Evolutionary conservation across 2,329 filamentous ascomycete genomes (phyloP), one percentile per base, ranked within the genome.

Genomic region (Aschersonia sp.): DNA sequence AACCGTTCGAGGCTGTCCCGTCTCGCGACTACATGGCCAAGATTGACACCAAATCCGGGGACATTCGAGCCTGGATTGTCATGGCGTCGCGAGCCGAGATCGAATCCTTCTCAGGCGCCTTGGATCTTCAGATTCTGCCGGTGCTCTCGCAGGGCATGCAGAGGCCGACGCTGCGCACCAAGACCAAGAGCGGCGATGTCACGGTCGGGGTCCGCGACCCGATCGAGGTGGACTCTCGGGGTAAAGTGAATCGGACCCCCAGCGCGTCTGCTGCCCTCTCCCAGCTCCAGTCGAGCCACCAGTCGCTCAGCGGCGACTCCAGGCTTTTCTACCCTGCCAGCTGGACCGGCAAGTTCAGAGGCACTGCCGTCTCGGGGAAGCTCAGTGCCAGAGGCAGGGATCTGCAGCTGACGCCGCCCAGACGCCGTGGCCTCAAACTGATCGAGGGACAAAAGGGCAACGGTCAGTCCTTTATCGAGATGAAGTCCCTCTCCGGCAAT

Each of bases 271-370:
- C 56, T 11, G 51, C 55, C 30, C 49, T 71, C 56, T 54, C 59
- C 44, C 56, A 59, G 32, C 58, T 78, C 5, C 53, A 58, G 37
- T 65, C 67, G 3, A 51, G 54, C 6, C 73, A 78, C 58, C 59
- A 50, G 29, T 66, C 68, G 41, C 65, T 71, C 8, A 72, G 69
- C 47, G 73, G 71, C 6, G 45, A 55, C 32, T 53, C 75, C 44
- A 55, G 53, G 11, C 58, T 77, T 29, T 50, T 45, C 12, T 76
- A 74, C 52, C 74, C 75, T 0, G 55, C 54, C 29, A 60, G 65
- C 2, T 78, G 74, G 75, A 67, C 70, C 51, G 75, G 75, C 11
- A 52, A 53, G 22, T 57, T 76, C 35, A 51, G 51, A 8, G 64
- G 68, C 10, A 48, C 62, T 49, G 64, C 65, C 14, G 58, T 69